Conservation (phyloP, 306 rosid genomes). For the Datisca glomerata region DNA sequence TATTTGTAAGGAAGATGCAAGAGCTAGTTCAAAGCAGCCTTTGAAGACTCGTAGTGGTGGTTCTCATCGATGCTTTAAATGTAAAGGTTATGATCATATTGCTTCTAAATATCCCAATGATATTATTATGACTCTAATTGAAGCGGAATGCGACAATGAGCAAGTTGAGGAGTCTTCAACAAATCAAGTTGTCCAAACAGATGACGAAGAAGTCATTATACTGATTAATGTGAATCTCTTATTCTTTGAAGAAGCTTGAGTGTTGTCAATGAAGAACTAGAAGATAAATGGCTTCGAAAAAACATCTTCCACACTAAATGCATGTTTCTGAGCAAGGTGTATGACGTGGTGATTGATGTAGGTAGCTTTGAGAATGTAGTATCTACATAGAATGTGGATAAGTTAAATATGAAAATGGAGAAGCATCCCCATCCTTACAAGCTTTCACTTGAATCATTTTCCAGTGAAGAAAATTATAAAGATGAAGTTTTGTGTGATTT, state of each 20-base stretch:
- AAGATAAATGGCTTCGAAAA: background rate
- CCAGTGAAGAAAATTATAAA: no score
- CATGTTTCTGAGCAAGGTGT: background rate
- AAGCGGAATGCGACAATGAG: no score
- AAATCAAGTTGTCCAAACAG: no score
- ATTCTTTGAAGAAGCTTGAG: background rate
- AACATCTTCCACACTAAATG: background rate
- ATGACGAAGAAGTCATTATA: background rate
- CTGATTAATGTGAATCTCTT: background rate
- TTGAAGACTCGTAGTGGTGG: background rate
- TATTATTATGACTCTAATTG: background rate
- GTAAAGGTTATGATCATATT: background rate
- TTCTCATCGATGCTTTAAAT: conserved; percentile 1
- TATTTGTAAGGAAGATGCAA: background rate
- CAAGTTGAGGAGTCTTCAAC: no score
- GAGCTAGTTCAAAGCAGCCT: background rate
- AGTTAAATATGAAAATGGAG: background rate
- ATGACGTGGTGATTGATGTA: background rate
- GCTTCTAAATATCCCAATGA: no score
- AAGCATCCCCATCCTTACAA: background rate
- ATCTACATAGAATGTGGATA: background rate
- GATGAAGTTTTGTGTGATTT: no score
- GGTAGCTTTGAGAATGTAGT: background rate
- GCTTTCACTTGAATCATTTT: background rate
- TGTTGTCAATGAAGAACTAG: background rate